Evolutionary conservation across 73 alveolate genomes (phyloP).

Genomic region (Blepharisma stoltei): DNA sequence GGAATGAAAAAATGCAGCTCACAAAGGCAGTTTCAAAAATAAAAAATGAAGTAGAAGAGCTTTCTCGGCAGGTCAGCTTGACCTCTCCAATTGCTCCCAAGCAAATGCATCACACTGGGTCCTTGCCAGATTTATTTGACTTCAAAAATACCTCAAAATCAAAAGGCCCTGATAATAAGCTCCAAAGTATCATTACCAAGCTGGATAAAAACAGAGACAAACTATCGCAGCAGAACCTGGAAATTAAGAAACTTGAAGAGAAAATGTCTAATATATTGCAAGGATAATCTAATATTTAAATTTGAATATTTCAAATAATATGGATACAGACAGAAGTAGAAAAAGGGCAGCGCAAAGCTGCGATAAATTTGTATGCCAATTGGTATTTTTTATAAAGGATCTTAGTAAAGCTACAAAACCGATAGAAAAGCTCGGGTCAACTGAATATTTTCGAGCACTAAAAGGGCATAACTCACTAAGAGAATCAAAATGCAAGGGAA

Average conservation of each 20-base stretch:
- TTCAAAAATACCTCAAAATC: neutral
- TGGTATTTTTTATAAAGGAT: constrained; percentile 5
- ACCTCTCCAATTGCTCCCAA: neutral
- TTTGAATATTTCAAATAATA: no score
- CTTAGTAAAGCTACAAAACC: neutral
- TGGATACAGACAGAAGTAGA: no score
- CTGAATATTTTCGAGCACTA: constrained; percentile 21
- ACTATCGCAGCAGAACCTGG: neutral
- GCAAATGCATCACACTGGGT: neutral
- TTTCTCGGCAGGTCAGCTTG: neutral
- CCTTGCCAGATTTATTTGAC: constrained; percentile 5
- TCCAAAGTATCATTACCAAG: neutral
- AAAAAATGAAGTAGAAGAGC: constrained; percentile 30
- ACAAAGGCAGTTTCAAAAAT: constrained; percentile 39
- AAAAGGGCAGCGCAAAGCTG: no score
- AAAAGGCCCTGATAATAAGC: neutral
- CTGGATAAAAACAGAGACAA: constrained; percentile 29
- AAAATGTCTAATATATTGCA: neutral
- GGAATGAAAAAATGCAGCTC: constrained; percentile 55
- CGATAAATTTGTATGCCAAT: neutral
- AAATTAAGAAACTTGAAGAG: constrained; percentile 21
- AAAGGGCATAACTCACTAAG: constrained; percentile 2
- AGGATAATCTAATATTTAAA: no score
- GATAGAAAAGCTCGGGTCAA: neutral
- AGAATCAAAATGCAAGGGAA: neutral